Evolutionary conservation across 1,139 yeast genomes (phyloP), one percentile per base, ranked within the genome.

Genomic region (Suhomyces wounanorum): DNA sequence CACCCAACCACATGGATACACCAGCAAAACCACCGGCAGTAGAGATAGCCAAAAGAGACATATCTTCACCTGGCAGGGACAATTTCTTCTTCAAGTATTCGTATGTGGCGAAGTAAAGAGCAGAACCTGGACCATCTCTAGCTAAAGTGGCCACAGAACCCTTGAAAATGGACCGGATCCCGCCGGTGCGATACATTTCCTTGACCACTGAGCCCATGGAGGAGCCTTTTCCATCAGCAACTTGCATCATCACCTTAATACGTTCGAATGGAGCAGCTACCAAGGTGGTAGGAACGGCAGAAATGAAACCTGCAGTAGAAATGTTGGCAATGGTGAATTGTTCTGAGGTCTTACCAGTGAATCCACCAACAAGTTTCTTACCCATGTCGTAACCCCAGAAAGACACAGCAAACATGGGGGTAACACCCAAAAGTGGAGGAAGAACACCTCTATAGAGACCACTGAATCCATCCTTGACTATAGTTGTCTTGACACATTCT

Each of bases 301-400:
- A 87, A 57, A 94, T 75, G 75, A 92, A 92, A n/a, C 99, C 99
- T 14, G 99, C 99, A 4, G 94, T 79, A 11, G 96, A 86, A 56
- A 89, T 85, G 63, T 92, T 90, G 1, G 73, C 79, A 57, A 87
- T 84, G 28, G 86, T 68, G 60, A 90, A 80, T 18, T 75, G 69
- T 39, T 70, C 68, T 16, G 72, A 70, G 14, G 68, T 63, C 41
- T 70, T 69, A 1, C 81, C 79, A 7, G 79, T 69, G 47, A 67
- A 64, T 7, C 72, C 60, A 1, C 78, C 59, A 3, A 92, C 96
- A 10, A 92, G 54, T 56, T 83, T 82, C 72, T 91, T 91, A 55
- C 98, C 98, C 50, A 90, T 77, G 64, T 91, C 98, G 71, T 94
- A 94, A 65, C 98, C 98, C 98, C 98, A 92, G 76, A 94, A 94